Evolutionary conservation across 345 rosid genomes (phyloP), one percentile per base, ranked within the genome.

Genomic region (Populus deltoides): DNA sequence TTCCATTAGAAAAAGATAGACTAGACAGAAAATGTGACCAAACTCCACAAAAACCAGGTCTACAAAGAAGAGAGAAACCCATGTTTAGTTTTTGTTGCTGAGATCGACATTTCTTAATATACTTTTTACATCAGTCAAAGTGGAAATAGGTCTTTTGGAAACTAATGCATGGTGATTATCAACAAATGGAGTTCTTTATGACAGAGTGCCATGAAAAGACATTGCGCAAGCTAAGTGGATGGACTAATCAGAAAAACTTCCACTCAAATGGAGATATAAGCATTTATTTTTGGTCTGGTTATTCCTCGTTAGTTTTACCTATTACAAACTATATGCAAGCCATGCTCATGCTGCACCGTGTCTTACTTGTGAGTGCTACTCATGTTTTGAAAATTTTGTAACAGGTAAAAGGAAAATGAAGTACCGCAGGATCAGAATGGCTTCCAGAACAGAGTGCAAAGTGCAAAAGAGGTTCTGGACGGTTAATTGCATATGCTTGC

Each of bases 361-460:
- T 59, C 13, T n/a, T 57, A n/a, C 63, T n/a, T 59, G n/a, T 59
- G 65, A n/a, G 12, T 59, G 65, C 29, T 59, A 59, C 65, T 59
- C 29, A 59, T 59, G 6, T 59, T n/a, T 25, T 59, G 12, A 59
- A 59, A 24, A 10, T 24, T 11, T 59, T 59, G 29, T 24, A 59
- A 59, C 29, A 45, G 29, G 49, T 55, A 1, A 78, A 70, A 61
- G 83, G 55, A 16, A 45, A 65, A 69, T 39, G 25, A 62, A 80
- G 76, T 93, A 95, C 99, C 86, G 94, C 90, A n/a, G 99, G 99
- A 87, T 95, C 98, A 5, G 97, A 95, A 88, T 93, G 98, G 90
- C 89, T 93, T 77, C 98, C 98, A 33, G 93, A 89, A 75, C 96
- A 82, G 73, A 95, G 96, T 24, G 97, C 94, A 78, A 95, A 95